Percentiles rank a stretch among this genome's conserved stretches.
Conservation (phyloP, 345 rosid genomes). For the Firmiana major region DNA sequence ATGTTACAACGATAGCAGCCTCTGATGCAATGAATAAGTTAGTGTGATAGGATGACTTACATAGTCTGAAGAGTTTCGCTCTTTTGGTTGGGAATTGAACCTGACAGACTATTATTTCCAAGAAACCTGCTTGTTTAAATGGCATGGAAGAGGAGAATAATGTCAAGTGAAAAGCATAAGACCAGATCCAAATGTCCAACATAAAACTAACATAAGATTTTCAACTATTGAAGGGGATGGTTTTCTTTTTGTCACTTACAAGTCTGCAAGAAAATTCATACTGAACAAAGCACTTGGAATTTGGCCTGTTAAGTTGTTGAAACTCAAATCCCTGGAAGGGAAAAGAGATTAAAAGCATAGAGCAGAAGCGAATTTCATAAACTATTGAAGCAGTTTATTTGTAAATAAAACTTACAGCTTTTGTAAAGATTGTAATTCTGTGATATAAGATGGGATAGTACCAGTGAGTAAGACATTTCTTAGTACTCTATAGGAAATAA, state of each 20-base stretch:
- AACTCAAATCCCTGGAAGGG: conserved; percentile 34
- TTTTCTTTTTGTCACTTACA: neutral
- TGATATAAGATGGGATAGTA: conserved; percentile 23
- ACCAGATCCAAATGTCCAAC: neutral
- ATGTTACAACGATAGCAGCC: neutral
- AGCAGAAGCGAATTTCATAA: neutral
- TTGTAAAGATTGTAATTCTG: conserved; percentile 16
- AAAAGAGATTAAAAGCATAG: neutral
- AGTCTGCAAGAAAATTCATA: neutral
- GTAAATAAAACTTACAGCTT: conserved; percentile 22
- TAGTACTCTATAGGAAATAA: neutral
- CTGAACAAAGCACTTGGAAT: neutral
- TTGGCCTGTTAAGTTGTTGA: conserved; percentile 22
- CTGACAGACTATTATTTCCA: conserved; percentile 6
- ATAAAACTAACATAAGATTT: neutral
- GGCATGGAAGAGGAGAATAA: neutral
- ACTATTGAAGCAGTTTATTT: neutral
- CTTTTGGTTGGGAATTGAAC: neutral
- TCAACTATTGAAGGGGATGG: neutral
- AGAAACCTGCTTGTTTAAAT: conserved; percentile 6
- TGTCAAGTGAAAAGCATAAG: neutral
- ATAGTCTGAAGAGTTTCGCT: conserved; percentile 1
- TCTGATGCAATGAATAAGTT: neutral
- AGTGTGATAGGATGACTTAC: neutral
- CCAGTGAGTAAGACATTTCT: conserved; percentile 21